Conservation (phyloP, 192 early-diverging fungal genomes). For the Piromyces finnis region DNA sequence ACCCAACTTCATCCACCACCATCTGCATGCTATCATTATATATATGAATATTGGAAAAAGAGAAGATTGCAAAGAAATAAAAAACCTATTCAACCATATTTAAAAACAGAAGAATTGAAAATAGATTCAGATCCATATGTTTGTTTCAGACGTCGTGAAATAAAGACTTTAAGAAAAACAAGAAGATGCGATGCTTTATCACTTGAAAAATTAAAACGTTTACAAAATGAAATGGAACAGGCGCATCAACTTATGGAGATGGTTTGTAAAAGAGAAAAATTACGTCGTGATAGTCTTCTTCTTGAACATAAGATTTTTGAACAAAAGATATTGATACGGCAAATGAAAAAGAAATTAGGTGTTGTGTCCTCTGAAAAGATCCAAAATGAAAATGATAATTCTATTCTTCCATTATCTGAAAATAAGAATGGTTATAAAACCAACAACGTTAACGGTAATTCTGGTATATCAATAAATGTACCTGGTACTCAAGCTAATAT, state of each 20-base stretch:
- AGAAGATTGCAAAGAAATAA: conserved; percentile 20
- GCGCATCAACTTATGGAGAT: conserved; percentile 63
- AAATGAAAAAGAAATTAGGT: conserved; percentile 45
- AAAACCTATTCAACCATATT: conserved; percentile 29
- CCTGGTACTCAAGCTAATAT: neutral
- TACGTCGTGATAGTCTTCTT: conserved; percentile 49
- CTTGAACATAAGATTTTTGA: conserved; percentile 66
- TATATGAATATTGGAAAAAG: conserved; percentile 36
- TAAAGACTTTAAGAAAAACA: conserved; percentile 65
- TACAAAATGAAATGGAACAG: conserved; percentile 61
- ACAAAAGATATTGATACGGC: conserved; percentile 35
- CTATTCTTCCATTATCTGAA: conserved; percentile 7
- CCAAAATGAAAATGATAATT: conserved; percentile 7
- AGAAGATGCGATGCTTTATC: conserved; percentile 68
- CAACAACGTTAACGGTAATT: neutral
- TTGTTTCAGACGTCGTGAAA: conserved; percentile 91
- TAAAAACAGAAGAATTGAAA: conserved; percentile 24
- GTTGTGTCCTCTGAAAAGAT: conserved; percentile 16
- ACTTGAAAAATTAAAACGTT: conserved; percentile 62
- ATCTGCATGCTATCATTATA: conserved; percentile 6
- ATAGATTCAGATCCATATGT: conserved; percentile 82
- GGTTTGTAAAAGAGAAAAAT: conserved; percentile 57
- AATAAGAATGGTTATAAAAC: neutral
- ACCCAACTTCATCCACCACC: conserved; percentile 2
- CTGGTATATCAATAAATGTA: conserved; percentile 7